Base-by-base conservation (phyloP, 2,329 filamentous ascomycete species). In the Colletotrichum tabaci region DNA sequence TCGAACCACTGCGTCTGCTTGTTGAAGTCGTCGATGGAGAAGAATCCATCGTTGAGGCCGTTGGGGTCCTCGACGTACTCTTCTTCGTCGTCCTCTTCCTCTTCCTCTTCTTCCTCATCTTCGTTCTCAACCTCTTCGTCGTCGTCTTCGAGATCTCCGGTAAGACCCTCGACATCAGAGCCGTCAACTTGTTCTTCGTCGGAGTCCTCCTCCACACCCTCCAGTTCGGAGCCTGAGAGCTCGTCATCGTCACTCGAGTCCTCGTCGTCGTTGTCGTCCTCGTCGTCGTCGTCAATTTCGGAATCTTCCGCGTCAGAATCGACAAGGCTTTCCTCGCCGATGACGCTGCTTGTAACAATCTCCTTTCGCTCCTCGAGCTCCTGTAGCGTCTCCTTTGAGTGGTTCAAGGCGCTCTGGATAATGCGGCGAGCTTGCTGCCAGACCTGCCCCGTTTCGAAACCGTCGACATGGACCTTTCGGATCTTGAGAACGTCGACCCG, bases 1-100 rank as follows among this genome's bases (percentile, higher is more conserved):
- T 99, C 96, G 60, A 98, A 91, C 79, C 92, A 93, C 77, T 97
- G 94, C 2, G 95, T 94, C 79, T 97, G 94, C 79, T 92, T 94
- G 86, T 99, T 99, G 88, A 99, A 99, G 71, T 97, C 91, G 77
- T 98, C 95, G 77, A 99, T 96, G 18, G 94, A 97, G 84, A 99
- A 99, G 84, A 99, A 99, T 6, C 95, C 96, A 79, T 99, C 96
- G 78, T 99, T 98, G 42, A 99, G 89, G 8, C 95, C 94, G 78
- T 96, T 88, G 4, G 91, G 91, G 77, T 98, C 95, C 76, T 91
- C 87, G 10, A 90, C 84, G 71, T 92, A 92, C 60, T 88, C 87
- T 1, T 87, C 87, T 4, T 86, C 84, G 13, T 82, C 82, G 1
- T 84, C 85, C 2, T 87, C 86, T 0, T 87, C 86, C 0, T 85